Conservation (phyloP, 257 asterid genomes). For the Petunia secreta region DNA sequence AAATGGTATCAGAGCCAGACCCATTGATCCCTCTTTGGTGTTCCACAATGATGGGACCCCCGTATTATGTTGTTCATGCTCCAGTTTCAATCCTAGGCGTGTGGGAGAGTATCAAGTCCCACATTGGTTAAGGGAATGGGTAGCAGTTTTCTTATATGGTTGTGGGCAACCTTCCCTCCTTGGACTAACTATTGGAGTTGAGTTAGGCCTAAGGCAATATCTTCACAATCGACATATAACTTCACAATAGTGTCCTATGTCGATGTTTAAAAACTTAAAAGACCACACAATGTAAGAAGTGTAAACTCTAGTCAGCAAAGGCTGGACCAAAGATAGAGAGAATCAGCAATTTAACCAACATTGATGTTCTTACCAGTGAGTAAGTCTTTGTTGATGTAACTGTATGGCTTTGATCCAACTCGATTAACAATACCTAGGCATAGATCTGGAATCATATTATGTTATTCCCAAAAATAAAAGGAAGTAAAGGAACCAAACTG, state of each 20-base stretch:
- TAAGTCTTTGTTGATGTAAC: not conserved
- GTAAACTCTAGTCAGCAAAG: not conserved
- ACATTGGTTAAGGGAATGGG: too few relatives aligned
- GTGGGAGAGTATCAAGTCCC: too few relatives aligned
- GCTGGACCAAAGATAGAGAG: not conserved
- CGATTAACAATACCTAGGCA: not conserved
- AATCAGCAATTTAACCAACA: not conserved
- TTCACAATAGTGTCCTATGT: not conserved
- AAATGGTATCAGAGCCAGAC: too few relatives aligned
- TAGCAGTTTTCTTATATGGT: too few relatives aligned
- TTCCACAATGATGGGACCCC: too few relatives aligned
- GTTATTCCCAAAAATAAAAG: not conserved
- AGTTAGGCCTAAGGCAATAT: too few relatives aligned
- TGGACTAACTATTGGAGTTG: too few relatives aligned
- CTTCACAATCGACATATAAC: constrained; percentile 4
- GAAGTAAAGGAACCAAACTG: not conserved
- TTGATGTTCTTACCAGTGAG: not conserved
- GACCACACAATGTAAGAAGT: not conserved
- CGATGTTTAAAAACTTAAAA: not conserved
- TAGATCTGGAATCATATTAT: not conserved
- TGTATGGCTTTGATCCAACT: too few relatives aligned
- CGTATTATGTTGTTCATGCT: too few relatives aligned
- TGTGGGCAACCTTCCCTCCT: too few relatives aligned
- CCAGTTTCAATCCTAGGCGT: too few relatives aligned
- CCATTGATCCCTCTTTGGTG: too few relatives aligned